Percentiles rank a stretch among this genome's conserved stretches.
Evolutionary conservation across 371 early-diverging fungal genomes (phyloP).

Genomic region (Sanchytrium tribonematis): DNA sequence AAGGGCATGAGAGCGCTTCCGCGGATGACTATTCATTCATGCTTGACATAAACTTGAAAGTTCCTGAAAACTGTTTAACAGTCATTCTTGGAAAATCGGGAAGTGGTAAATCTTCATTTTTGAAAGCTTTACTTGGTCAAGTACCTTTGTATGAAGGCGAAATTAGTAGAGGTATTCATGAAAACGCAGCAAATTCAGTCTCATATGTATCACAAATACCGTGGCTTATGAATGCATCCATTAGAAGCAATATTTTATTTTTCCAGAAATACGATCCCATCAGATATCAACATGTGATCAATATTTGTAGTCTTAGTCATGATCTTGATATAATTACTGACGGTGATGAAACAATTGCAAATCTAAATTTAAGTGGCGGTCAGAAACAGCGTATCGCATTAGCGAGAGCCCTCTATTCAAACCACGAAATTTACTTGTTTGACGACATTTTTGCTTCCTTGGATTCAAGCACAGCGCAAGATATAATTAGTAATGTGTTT

Average conservation of each 20-base stretch:
- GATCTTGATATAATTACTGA: constrained; percentile 1
- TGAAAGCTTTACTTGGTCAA: constrained; percentile 33
- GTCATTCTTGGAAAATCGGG: constrained; percentile 39
- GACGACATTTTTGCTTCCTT: background rate
- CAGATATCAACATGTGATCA: background rate
- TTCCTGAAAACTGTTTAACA: constrained; percentile 21
- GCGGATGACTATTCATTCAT: constrained; percentile 18
- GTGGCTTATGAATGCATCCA: constrained; percentile 1
- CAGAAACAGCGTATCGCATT: background rate
- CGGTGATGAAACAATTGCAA: constrained; percentile 13
- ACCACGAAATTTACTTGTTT: background rate
- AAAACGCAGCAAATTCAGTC: no score
- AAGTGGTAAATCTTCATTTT: constrained; percentile 26
- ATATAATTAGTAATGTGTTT: background rate
- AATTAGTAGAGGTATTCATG: background rate
- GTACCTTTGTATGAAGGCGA: constrained; percentile 16
- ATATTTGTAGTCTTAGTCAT: background rate
- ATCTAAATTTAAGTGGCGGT: constrained; percentile 24
- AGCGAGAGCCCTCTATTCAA: background rate
- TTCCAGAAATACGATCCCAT: background rate
- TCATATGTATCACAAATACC: background rate
- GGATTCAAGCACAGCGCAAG: background rate
- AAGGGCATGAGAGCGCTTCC: constrained; percentile 24
- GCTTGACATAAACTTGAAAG: constrained; percentile 9
- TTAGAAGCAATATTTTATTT: constrained; percentile 6